Conservation (phyloP, 257 asterid genomes). For the Avicennia marina region DNA sequence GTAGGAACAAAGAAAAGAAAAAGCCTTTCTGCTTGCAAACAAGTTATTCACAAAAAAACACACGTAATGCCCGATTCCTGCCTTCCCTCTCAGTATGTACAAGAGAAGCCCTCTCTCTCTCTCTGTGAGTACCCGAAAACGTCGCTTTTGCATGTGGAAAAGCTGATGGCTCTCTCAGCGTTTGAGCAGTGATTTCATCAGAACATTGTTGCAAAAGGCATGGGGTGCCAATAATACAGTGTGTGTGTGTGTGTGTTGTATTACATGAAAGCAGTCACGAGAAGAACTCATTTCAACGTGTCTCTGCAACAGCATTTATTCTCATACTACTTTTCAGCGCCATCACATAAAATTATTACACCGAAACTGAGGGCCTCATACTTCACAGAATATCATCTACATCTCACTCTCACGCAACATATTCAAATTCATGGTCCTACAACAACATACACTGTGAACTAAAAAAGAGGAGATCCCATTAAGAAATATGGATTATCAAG, state of each 20-base stretch:
- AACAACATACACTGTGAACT: conserved; percentile 29
- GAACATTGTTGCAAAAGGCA: too few relatives aligned
- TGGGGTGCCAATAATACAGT: conserved; percentile 10
- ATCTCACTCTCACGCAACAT: too few relatives aligned
- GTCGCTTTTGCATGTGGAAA: conserved; percentile 7
- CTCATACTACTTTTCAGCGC: conserved; percentile 29
- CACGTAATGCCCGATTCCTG: too few relatives aligned
- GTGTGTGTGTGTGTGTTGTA: conserved; percentile 9
- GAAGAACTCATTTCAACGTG: conserved; percentile 22
- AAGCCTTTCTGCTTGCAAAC: neutral
- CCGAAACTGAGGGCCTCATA: conserved; percentile 27
- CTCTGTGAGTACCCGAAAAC: neutral
- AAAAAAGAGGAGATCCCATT: too few relatives aligned
- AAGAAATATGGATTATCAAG: too few relatives aligned
- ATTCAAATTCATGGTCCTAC: conserved; percentile 30
- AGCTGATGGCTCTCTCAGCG: too few relatives aligned
- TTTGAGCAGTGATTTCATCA: too few relatives aligned
- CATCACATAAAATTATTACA: conserved; percentile 39
- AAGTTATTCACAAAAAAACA: neutral
- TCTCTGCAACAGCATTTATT: conserved; percentile 39
- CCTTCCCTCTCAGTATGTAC: too few relatives aligned
- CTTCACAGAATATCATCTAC: too few relatives aligned
- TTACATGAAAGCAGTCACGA: conserved; percentile 43
- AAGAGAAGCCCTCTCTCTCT: neutral
- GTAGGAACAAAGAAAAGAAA: neutral